These are phyloP conservation scores for Lophiotrema nucula DNA, from an alignment of 495 filamentous ascomycete species.

Conservation along the genomic window DNA sequence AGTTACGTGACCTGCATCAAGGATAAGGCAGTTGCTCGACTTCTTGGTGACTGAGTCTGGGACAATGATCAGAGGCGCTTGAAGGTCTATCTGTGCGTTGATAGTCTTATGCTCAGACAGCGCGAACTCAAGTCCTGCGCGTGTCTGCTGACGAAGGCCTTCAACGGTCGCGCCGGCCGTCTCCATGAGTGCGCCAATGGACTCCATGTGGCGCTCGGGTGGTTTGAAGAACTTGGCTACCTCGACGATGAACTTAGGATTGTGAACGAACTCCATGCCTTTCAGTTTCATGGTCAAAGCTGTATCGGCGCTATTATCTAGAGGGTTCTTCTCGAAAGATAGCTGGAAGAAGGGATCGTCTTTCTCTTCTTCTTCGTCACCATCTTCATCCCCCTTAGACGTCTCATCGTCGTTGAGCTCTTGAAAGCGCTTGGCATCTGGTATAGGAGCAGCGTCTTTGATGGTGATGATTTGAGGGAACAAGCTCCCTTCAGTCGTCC, in stretches of 20 bases:
- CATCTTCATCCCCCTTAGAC: constrained; percentile 41
- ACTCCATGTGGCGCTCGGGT: constrained; percentile 96
- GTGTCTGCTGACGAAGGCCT: constrained; percentile 87
- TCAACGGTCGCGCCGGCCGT: constrained; percentile 93
- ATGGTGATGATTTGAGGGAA: constrained; percentile 93
- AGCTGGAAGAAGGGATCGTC: constrained; percentile 86
- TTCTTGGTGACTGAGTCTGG: constrained; percentile 84
- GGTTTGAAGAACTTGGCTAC: constrained; percentile 93
- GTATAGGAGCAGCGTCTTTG: constrained; percentile 71
- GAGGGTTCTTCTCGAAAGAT: constrained; percentile 88
- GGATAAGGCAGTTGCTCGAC: constrained; percentile 79
- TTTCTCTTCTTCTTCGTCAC: constrained; percentile 42
- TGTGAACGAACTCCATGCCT: constrained; percentile 95
- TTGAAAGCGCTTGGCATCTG: constrained; percentile 53
- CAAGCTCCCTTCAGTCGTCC: constrained; percentile 83
- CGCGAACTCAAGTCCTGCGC: constrained; percentile 93
- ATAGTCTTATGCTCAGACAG: constrained; percentile 97
- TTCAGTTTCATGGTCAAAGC: constrained; percentile 88
- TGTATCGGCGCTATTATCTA: constrained; percentile 87
- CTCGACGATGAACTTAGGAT: constrained; percentile 85
- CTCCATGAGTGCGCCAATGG: constrained; percentile 89
- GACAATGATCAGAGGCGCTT: constrained; percentile 93
- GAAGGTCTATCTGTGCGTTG: constrained; percentile 91
- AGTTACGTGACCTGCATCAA: constrained; percentile 94
- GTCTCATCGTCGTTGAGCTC: constrained; percentile 55